phyloP scores from a whole-genome alignment of 176 grass and related monocot species.

The Luzula sylvatica region DNA sequence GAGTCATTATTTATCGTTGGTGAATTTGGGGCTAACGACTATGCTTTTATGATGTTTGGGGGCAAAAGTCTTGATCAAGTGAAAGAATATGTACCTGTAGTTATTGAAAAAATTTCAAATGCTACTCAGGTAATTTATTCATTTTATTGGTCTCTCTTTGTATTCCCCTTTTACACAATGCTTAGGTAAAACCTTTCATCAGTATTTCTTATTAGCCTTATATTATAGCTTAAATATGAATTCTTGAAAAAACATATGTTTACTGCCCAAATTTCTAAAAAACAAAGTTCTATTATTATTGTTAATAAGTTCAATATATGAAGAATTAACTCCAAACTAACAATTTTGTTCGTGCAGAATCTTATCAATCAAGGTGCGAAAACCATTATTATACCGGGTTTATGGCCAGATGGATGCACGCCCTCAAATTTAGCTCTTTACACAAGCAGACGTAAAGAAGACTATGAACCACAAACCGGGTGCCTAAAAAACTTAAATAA shows the following conservation, averaged over 20 bases:
- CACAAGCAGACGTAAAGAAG: neutral
- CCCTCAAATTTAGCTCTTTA: slow-evolving; percentile 11
- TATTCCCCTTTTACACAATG: too few relatives aligned
- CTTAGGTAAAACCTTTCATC: too few relatives aligned
- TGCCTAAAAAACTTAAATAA: slow-evolving; percentile 36
- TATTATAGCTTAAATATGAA: too few relatives aligned
- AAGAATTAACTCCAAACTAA: too few relatives aligned
- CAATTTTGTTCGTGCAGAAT: neutral
- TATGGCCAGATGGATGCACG: slow-evolving; percentile 31
- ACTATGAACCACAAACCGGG: slow-evolving; percentile 23
- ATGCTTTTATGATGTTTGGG: neutral
- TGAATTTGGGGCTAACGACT: slow-evolving; percentile 38
- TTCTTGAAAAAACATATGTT: too few relatives aligned
- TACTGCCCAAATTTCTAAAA: too few relatives aligned
- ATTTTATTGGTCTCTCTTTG: too few relatives aligned
- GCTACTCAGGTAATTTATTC: slow-evolving; percentile 34
- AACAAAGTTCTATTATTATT: too few relatives aligned
- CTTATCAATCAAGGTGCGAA: slow-evolving; percentile 22
- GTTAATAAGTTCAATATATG: too few relatives aligned
- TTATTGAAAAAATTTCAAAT: slow-evolving; percentile 20
- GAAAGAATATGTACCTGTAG: slow-evolving; percentile 11
- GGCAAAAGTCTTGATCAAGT: slow-evolving; percentile 20
- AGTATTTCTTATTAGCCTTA: too few relatives aligned
- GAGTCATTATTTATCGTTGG: slow-evolving; percentile 42
- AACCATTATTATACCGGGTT: slow-evolving; percentile 21